Base-by-base conservation (phyloP, 305 asterid genomes). In the Rubia occidens region DNA sequence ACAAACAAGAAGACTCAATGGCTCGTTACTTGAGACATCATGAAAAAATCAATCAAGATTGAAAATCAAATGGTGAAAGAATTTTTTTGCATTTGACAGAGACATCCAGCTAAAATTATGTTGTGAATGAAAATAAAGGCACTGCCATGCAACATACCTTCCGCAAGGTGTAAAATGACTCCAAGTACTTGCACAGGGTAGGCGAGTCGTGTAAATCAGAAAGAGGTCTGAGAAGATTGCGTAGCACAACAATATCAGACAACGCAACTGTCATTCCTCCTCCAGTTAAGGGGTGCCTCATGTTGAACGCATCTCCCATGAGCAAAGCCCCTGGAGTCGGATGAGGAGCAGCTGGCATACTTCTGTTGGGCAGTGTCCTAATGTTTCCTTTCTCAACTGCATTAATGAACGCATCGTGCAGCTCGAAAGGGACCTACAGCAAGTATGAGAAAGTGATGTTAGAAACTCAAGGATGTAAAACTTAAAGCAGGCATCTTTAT, bases 231-330 rank as follows among this genome's bases (percentile, higher is more conserved):
- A 89, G 91, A 76, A 89, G 97, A 85, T 89, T 81, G 60, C 91
- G 95, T 42, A 91, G 72, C 17, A 91, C 89, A 40, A 89, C 93
- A 62, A 91, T 87, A 71, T 91, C 97, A 1, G 96, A 91, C 67
- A 91, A 71, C 2, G 97, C 97, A 3, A 91, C 97, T 0, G 97
- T 91, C 97, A 91, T 89, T 79, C 97, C 97, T 66, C 96, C 96
- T 32, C 97, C 97, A 2, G 97, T 91, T 78, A 89, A 79, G 15
- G 97, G 96, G 67, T 91, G 96, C 55, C 96, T 90, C 96, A 91
- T 91, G 78, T 91, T 91, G 78, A 91, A 91, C 26, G 97, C 96
- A 72, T 91, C 97, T 8, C 97, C 97, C 94, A 91, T 85, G 55
- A 91, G 91, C 76, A 91, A 76, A 61, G 96, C 97, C 60, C 96